Conservation (phyloP, 768 basidiomycete genomes). For the Leccinum ochraceum region DNA sequence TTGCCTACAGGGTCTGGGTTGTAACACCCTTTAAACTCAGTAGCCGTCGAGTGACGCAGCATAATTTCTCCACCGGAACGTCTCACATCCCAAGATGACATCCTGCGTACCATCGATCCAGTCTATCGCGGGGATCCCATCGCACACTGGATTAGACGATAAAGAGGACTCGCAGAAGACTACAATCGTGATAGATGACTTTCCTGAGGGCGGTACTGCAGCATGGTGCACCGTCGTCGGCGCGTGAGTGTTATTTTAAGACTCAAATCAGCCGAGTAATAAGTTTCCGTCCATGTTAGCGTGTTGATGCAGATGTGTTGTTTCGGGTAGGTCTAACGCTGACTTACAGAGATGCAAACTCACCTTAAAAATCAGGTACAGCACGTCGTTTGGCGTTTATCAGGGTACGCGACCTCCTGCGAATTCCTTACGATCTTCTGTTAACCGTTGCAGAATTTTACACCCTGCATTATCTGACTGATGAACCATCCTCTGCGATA, state of each 20-base stretch:
- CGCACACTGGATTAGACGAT: not conserved
- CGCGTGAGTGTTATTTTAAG: constrained; percentile 14
- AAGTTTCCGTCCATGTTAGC: constrained; percentile 14
- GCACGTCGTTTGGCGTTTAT: constrained; percentile 41
- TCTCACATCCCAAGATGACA: constrained; percentile 7
- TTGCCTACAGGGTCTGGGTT: not conserved
- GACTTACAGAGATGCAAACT: not conserved
- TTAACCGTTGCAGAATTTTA: constrained; percentile 9
- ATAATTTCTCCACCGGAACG: not conserved
- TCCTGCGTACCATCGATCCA: constrained; percentile 5
- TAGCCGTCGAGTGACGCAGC: not conserved
- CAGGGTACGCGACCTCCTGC: constrained; percentile 29
- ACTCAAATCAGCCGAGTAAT: not conserved
- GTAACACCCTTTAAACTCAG: not conserved
- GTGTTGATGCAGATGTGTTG: constrained; percentile 34
- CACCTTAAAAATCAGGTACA: constrained; percentile 28
- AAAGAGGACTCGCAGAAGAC: constrained; percentile 4
- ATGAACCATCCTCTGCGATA: constrained; percentile 34
- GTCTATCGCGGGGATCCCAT: not conserved
- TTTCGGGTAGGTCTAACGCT: constrained; percentile 27
- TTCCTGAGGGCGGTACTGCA: constrained; percentile 30
- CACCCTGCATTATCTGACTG: constrained; percentile 10
- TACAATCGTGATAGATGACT: constrained; percentile 5
- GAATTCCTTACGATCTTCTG: not conserved
- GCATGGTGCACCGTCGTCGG: constrained; percentile 30